Conservation (phyloP, 495 filamentous ascomycete species). For the Mycothermus thermophilus region DNA sequence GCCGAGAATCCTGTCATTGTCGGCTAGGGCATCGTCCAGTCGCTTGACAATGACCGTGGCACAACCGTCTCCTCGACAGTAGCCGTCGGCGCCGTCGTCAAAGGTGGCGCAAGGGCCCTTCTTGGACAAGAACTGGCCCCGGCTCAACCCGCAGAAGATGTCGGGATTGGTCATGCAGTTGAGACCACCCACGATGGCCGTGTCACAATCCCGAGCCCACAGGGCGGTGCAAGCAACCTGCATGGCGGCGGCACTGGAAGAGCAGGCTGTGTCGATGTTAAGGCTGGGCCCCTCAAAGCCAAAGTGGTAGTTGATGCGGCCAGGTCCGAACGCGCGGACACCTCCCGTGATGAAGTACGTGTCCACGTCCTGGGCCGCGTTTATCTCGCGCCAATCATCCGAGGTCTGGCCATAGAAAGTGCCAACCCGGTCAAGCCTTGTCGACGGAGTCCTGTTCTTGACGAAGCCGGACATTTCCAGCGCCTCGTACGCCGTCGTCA, state of each 20-base stretch:
- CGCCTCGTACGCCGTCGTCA: slow-evolving; percentile 79
- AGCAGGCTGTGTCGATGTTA: slow-evolving; percentile 83
- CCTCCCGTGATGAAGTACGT: slow-evolving; percentile 90
- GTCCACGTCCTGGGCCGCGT: slow-evolving; percentile 78
- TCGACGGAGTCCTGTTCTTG: slow-evolving; percentile 73
- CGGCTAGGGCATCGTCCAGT: slow-evolving; percentile 56
- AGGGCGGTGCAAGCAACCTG: slow-evolving; percentile 73
- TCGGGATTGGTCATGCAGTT: slow-evolving; percentile 72
- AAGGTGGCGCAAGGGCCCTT: slow-evolving; percentile 73
- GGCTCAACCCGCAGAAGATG: slow-evolving; percentile 69
- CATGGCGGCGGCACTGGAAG: slow-evolving; percentile 69
- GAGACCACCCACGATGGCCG: slow-evolving; percentile 70
- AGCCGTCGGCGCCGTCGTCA: slow-evolving; percentile 63
- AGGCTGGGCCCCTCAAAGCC: slow-evolving; percentile 79
- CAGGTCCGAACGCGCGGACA: slow-evolving; percentile 74
- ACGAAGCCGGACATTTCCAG: slow-evolving; percentile 86
- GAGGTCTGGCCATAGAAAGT: slow-evolving; percentile 90
- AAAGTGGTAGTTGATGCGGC: slow-evolving; percentile 75
- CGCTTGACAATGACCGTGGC: slow-evolving; percentile 62
- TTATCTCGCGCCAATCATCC: slow-evolving; percentile 85
- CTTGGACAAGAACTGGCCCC: slow-evolving; percentile 69
- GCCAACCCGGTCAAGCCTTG: slow-evolving; percentile 69
- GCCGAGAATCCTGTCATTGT: slow-evolving; percentile 61
- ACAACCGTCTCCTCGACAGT: slow-evolving; percentile 61
- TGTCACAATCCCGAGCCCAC: slow-evolving; percentile 71